Conservation (phyloP, 305 asterid genomes). For the Ilex paraguariensis region DNA sequence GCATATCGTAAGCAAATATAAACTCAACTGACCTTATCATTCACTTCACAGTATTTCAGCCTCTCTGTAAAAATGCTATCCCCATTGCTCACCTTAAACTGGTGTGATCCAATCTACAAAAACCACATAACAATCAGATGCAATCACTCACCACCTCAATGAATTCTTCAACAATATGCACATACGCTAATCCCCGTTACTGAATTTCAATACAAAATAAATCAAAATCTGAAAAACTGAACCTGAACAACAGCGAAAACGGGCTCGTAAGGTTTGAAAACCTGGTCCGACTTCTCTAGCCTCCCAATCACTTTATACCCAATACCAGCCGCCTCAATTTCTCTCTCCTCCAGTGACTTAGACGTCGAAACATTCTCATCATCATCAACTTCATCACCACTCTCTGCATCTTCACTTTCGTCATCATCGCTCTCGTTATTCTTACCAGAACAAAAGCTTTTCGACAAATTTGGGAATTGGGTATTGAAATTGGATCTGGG, state of each 20-base stretch:
- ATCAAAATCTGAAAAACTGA: conserved; percentile 1
- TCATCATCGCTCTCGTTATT: conserved; percentile 15
- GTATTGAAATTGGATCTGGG: conserved; percentile 1
- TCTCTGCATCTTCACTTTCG: conserved; percentile 21
- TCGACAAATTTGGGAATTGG: conserved; percentile 6
- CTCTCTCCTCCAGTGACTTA: conserved; percentile 57
- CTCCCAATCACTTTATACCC: conserved; percentile 82
- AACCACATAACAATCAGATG: background rate
- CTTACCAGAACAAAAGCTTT: conserved; percentile 23
- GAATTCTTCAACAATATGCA: no score
- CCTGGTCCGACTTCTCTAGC: conserved; percentile 54
- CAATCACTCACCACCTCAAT: background rate
- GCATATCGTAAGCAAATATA: conserved; percentile 2
- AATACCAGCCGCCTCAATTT: conserved; percentile 64
- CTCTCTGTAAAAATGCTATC: conserved; percentile 73
- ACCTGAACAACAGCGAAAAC: conserved; percentile 93
- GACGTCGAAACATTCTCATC: conserved; percentile 22
- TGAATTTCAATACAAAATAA: background rate
- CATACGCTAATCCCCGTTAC: background rate
- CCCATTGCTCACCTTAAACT: conserved; percentile 94
- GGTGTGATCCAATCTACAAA: conserved; percentile 89
- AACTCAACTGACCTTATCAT: conserved; percentile 70
- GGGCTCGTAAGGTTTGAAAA: conserved; percentile 65
- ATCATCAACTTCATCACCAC: conserved; percentile 33
- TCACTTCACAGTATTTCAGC: conserved; percentile 81